Evolutionary conservation across 73 alveolate species (phyloP).

Genomic region (Symbiodinium natans): DNA sequence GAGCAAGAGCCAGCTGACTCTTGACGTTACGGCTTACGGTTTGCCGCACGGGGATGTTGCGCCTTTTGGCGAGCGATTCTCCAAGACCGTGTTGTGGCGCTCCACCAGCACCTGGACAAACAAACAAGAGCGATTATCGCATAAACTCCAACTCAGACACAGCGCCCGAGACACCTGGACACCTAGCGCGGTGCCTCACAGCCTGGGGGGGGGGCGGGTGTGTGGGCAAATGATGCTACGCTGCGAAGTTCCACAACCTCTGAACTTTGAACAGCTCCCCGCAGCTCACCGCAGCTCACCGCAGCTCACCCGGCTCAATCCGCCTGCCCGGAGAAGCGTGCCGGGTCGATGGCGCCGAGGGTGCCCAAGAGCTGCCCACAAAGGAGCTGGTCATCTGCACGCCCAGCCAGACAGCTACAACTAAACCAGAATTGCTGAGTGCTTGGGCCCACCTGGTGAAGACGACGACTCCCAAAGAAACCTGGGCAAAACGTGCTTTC

Average conservation of each 20-base stretch:
- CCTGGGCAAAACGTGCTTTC: neutral
- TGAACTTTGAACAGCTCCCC: no score
- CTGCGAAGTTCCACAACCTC: no score
- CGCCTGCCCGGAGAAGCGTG: slow-evolving; percentile 51
- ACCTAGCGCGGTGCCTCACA: no score
- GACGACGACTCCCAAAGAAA: neutral
- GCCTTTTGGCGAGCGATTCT: slow-evolving; percentile 50
- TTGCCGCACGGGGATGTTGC: neutral
- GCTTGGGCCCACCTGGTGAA: neutral
- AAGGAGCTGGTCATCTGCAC: slow-evolving; percentile 20
- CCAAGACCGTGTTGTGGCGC: slow-evolving; percentile 37
- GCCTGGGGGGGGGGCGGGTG: no score
- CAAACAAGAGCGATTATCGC: neutral
- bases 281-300: no score
- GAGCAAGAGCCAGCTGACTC: no score
- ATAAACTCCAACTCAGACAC: neutral
- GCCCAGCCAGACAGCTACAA: neutral
- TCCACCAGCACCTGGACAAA: slow-evolving; percentile 37
- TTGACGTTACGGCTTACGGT: no score
- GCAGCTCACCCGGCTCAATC: no score
- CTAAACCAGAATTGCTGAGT: no score
- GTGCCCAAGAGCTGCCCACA: slow-evolving; percentile 79
- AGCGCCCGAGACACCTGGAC: neutral
- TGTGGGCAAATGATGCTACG: no score
- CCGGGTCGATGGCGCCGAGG: slow-evolving; percentile 70